Evolutionary conservation across 2,329 filamentous ascomycete genomes (phyloP), one percentile per base, ranked within the genome.

Genomic region (Colletotrichum destructivum): DNA sequence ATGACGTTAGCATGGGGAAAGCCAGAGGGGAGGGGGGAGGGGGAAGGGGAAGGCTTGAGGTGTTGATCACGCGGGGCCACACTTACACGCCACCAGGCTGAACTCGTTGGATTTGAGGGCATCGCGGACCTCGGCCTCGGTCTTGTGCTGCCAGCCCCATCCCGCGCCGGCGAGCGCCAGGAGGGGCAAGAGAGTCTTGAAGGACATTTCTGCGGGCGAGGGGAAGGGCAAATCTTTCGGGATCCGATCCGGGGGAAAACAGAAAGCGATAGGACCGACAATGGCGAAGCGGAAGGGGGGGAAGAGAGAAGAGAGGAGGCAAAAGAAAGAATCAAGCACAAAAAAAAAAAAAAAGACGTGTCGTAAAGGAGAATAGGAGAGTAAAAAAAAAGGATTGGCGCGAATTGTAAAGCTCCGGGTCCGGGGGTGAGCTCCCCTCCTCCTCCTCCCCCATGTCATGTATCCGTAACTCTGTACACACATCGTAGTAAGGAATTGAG

Each of bases 1-100:
- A 9, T 13, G 18, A 23, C 31, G 40, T 70, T 16, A 69, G 62
- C 61, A 47, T 21, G 12, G 21, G 8, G 18, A 13, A 3, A 13
- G 13, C 46, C 11, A 23, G 26, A 4, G 26, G 26, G 23, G 23
- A 3, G 23, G 23, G 23, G 23, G 23, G 23, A 3, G 23, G 23
- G 23, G 23, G 23, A 26, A 26, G 23, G 26, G 26, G 6, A 15
- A 26, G 4, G 26, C 26, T 26, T 4, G 4, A 31, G 2, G n/a
- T 4, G 38, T 8, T 35, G 35, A 54, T 8, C 13, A 6, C 16
- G 21, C 13, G 38, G 16, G 21, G 38, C 7, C 35, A 31, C n/a
- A 77, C 81, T 76, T 74, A 82, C 81, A 82, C 18, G 81, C 81
- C 47, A 81, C 73, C 16, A 82, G 69, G 2, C 76, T 77, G 21